A percentile compares a stretch with the other conserved stretches of the same genome.
Evolutionary conservation across 2,329 filamentous ascomycete species (phyloP).

Genomic region (Annulohypoxylon truncatum): DNA sequence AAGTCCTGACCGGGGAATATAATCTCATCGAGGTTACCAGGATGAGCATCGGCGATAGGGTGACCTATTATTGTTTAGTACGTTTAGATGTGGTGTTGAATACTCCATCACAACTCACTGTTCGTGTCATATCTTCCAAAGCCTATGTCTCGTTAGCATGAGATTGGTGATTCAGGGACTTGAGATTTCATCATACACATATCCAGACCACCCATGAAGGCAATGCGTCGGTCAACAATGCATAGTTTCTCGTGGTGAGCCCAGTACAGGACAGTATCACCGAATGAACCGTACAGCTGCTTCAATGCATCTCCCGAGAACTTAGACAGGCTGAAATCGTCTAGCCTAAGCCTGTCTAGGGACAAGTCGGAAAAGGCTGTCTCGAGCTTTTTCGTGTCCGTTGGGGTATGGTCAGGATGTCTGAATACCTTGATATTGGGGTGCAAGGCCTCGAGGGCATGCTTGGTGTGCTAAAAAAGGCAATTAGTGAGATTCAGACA

Average conservation of each 20-base stretch:
- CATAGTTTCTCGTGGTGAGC: constrained; percentile 94
- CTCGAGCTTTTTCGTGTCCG: constrained; percentile 73
- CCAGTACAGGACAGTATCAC: constrained; percentile 89
- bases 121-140: constrained; percentile 92
- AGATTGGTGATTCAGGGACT: neutral
- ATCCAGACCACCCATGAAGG: constrained; percentile 93
- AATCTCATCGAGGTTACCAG: constrained; percentile 77
- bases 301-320: constrained; percentile 79
- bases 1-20: constrained; percentile 92
- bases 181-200: constrained; percentile 65
- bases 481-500: constrained; percentile 8
- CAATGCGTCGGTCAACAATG: constrained; percentile 79
- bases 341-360: constrained; percentile 55
- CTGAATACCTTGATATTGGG: constrained; percentile 89
- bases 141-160: constrained; percentile 55
- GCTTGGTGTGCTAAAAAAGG: constrained; percentile 76
- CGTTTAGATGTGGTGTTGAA: neutral
- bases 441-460: constrained; percentile 79
- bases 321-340: constrained; percentile 67
- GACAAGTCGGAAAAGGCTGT: constrained; percentile 64
- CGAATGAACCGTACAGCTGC: constrained; percentile 82
- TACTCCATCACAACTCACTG: constrained; percentile 56
- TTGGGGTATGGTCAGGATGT: constrained; percentile 88
- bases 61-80: constrained; percentile 61
- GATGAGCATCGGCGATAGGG: constrained; percentile 85